These are phyloP conservation scores for Paradendryphiella salina DNA, from an alignment of 2,329 filamentous ascomycete genomes.

Conservation along the genomic window DNA sequence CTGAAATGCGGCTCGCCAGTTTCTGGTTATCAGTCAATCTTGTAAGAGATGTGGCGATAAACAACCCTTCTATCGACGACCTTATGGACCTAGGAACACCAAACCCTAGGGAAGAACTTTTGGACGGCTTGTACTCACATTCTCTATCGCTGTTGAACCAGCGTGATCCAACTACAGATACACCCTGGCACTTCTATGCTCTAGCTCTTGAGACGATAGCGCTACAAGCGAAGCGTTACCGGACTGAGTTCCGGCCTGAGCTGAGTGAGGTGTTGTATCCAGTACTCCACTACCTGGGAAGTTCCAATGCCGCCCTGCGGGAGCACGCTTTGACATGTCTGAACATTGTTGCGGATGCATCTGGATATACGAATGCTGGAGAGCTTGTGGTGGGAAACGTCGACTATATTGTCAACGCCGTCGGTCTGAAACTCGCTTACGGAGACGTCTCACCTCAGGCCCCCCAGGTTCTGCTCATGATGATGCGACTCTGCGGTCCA, in stretches of 20 bases:
- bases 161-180: conserved; percentile 39
- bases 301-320: conserved; percentile 67
- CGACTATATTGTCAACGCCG: conserved; percentile 94
- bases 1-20: conserved; percentile 65
- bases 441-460: conserved; percentile 91
- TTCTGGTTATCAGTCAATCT: conserved; percentile 82
- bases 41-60: conserved; percentile 60
- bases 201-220: conserved; percentile 81
- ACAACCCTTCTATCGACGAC: conserved; percentile 62
- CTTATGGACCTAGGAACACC: conserved; percentile 61
- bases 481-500: conserved; percentile 84
- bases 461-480: conserved; percentile 89
- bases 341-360: conserved; percentile 75
- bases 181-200: conserved; percentile 74
- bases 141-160: conserved; percentile 64
- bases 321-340: conserved; percentile 81
- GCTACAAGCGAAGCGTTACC: conserved; percentile 70
- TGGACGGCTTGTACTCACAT: conserved; percentile 70
- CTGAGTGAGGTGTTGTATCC: conserved; percentile 91
- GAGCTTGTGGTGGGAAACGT: conserved; percentile 86
- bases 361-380: conserved; percentile 73
- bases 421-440: conserved; percentile 84
- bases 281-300: conserved; percentile 84
- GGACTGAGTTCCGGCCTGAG: conserved; percentile 74
- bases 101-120: conserved; percentile 37